Conservation (phyloP, 163 green algal genomes). For the Scenedesmus sp. region DNA sequence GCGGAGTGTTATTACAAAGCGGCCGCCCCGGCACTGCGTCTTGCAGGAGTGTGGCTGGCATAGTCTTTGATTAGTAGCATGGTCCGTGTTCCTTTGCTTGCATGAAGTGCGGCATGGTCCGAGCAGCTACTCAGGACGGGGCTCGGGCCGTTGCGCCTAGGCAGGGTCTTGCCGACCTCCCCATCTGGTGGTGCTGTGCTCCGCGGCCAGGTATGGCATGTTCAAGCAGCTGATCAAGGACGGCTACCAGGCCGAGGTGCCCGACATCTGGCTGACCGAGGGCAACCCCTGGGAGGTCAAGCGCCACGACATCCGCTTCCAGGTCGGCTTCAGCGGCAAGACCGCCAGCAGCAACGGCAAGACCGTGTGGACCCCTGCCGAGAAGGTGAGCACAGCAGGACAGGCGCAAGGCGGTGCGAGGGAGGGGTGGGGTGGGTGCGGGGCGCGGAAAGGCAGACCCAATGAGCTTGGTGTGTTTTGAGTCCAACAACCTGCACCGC, state of each 20-base stretch:
- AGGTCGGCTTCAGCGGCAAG: conserved; percentile 69
- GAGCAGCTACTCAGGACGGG: too few relatives aligned
- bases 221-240: conserved; percentile 92
- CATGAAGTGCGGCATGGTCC: too few relatives aligned
- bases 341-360: conserved; percentile 61
- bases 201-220: conserved; percentile 88
- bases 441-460: too few relatives aligned
- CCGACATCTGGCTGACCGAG: conserved; percentile 95
- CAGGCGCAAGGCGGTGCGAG: neutral
- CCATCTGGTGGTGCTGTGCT: neutral
- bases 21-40: too few relatives aligned
- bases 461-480: too few relatives aligned
- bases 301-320: conserved; percentile 78
- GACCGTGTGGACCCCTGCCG: conserved; percentile 76
- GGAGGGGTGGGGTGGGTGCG: neutral
- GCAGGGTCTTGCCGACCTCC: too few relatives aligned
- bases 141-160: too few relatives aligned
- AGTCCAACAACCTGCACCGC: too few relatives aligned
- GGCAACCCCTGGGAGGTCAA: conserved; percentile 94
- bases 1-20: too few relatives aligned
- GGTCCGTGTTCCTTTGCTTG: too few relatives aligned
- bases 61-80: too few relatives aligned
- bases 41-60: too few relatives aligned
- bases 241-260: conserved; percentile 77
- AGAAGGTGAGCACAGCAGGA: conserved; percentile 68